Conservation (phyloP, 176 grass and related monocot species). For the Carex pumila region DNA sequence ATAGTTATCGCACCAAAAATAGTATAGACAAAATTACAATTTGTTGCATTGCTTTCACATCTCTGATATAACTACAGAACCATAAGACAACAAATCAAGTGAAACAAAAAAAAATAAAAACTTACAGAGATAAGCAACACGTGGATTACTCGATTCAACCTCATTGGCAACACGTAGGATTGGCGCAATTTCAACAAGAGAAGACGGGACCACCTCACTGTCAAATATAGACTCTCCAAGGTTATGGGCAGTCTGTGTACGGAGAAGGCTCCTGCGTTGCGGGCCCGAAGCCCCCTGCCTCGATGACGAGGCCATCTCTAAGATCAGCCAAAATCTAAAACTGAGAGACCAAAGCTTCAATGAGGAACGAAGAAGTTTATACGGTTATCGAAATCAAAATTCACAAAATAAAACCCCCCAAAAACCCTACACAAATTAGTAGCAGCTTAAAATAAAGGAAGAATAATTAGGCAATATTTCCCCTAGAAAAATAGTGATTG, state of each 20-base stretch:
- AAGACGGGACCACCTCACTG: conserved; percentile 83
- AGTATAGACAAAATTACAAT: not conserved
- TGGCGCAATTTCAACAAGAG: conserved; percentile 68
- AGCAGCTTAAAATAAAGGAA: not conserved
- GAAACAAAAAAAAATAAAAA: not conserved
- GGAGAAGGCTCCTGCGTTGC: conserved; percentile 25
- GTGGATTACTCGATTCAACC: conserved; percentile 48
- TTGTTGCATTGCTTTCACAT: not conserved
- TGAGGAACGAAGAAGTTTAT: not conserved
- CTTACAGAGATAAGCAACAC: conserved; percentile 83
- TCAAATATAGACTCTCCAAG: conserved; percentile 81
- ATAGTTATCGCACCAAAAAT: not conserved
- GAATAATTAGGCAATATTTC: not conserved
- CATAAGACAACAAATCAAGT: not conserved
- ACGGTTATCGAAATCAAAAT: not conserved
- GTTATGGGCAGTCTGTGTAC: conserved; percentile 69
- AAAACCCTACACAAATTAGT: not conserved
- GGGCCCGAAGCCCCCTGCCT: conserved; percentile 15
- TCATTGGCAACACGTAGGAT: conserved; percentile 90
- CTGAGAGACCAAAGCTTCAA: not conserved
- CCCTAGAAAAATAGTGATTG: not conserved
- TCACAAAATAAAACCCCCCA: not conserved
- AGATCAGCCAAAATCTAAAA: conserved; percentile 5
- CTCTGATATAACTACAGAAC: not conserved
- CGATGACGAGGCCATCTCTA: conserved; percentile 53